Base-by-base conservation (phyloP, 179 eudicot genomes). In the Spergularia azorica region DNA sequence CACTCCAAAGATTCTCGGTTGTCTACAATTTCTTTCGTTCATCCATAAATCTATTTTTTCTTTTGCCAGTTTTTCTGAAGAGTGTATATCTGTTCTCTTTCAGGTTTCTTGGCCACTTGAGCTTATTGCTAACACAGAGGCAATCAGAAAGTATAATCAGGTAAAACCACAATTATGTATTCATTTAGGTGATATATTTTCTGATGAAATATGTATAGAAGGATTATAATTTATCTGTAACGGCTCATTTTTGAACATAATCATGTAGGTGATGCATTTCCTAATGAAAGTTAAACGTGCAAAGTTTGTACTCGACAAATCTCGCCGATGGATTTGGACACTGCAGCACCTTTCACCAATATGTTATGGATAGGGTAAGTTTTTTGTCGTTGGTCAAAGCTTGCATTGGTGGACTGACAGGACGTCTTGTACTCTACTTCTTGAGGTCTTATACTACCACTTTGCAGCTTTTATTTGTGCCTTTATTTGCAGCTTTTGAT, bases 311-410 rank as follows among this genome's bases (percentile, higher is more conserved):
- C 96, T 95, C 70, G 99, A 95, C 80, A 93, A 95, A 87, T 89
- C 90, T 86, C 92, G 99, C 71, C 88, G 93, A 79, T 90, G 96
- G 98, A 93, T 93, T 86, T 95, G 99, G 98, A 95, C n/a, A n/a
- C n/a, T n/a, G n/a, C n/a, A n/a, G n/a, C n/a, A n/a, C 99, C 73
- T 95, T 95, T 84, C 99, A 95, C 85, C 98, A 95, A 81, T 95
- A 96, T 78, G 97, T 95, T 77, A 95, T 95, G 99, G 99, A 95
- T 80, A 86, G 97, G 81, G 99, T 95, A 91, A 89, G 88, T 63
- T 58, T 46, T 75, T 67, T 73, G 32, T 72, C 77, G 21, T 3
- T 61, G 32, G 57, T 75, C 61, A 54, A 67, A 75, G 55, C 21
- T 67, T 83, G n/a, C 21, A 14, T 41, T 70, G 50, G 14, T 17